Conservation (phyloP, 257 asterid genomes). For the Parsonsia alboflavescens region DNA sequence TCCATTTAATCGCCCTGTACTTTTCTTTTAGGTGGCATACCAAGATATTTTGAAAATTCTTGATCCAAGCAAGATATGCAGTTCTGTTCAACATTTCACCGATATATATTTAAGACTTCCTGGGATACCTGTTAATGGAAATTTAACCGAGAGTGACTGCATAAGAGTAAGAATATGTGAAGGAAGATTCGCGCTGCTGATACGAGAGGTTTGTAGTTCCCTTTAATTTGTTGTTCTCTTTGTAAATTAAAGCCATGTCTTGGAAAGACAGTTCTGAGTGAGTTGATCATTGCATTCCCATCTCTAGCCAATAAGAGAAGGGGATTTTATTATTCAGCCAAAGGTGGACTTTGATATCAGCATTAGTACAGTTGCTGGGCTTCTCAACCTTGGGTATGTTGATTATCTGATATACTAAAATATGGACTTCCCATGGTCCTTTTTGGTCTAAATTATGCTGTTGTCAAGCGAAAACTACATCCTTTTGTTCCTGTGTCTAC, state of each 20-base stretch:
- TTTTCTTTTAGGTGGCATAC: slow-evolving; percentile 67
- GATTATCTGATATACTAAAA: slow-evolving; percentile 8
- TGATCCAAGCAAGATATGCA: slow-evolving; percentile 85
- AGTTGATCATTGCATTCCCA: slow-evolving; percentile 14
- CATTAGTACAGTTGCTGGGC: slow-evolving; percentile 97
- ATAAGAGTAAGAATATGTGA: slow-evolving; percentile 94
- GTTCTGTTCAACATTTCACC: slow-evolving; percentile 89
- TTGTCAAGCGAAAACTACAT: background rate
- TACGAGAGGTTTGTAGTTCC: slow-evolving; percentile 74
- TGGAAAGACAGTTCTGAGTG: slow-evolving; percentile 13
- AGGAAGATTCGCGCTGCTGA: slow-evolving; percentile 90
- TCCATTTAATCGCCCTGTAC: slow-evolving; percentile 19
- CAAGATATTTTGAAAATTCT: slow-evolving; percentile 85
- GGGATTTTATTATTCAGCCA: slow-evolving; percentile 89
- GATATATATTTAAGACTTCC: slow-evolving; percentile 77
- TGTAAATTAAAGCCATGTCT: slow-evolving; percentile 13
- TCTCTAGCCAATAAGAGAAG: slow-evolving; percentile 93
- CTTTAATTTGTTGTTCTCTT: background rate
- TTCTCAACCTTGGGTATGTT: slow-evolving; percentile 95
- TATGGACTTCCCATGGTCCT: background rate
- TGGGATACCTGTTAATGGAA: slow-evolving; percentile 78
- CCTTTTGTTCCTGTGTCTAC: background rate
- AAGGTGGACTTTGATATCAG: slow-evolving; percentile 99
- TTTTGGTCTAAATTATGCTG: background rate
- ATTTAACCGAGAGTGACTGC: slow-evolving; percentile 80